Evolutionary conservation across 768 basidiomycete species (phyloP).

Genomic region (Boletellus sp.): DNA sequence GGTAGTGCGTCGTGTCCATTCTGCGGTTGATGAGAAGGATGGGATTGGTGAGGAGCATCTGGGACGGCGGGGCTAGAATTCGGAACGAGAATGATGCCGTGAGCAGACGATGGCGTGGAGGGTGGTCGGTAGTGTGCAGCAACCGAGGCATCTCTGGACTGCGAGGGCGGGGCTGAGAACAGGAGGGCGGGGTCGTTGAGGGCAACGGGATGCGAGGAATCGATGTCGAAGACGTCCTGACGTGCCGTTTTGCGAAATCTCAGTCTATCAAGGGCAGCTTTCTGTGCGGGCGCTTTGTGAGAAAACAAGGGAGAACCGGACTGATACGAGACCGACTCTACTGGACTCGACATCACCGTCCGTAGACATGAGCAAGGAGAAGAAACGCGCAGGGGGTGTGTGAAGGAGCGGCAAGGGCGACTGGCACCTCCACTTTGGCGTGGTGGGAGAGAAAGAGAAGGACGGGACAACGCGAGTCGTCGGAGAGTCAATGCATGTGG

Average conservation of each 20-base stretch:
- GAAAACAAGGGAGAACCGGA: slow-evolving; percentile 30
- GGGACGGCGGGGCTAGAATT: slow-evolving; percentile 63
- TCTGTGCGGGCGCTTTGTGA: slow-evolving; percentile 38
- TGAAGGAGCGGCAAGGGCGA: slow-evolving; percentile 8
- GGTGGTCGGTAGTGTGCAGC: slow-evolving; percentile 57
- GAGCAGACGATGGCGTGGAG: slow-evolving; percentile 39
- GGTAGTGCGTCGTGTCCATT: slow-evolving; percentile 41
- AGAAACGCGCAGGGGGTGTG: slow-evolving; percentile 14
- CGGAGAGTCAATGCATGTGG: slow-evolving; percentile 56
- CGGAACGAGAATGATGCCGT: slow-evolving; percentile 66
- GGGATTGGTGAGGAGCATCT: slow-evolving; percentile 37
- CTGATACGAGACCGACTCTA: slow-evolving; percentile 44
- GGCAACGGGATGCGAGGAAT: slow-evolving; percentile 50
- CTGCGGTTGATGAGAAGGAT: slow-evolving; percentile 39
- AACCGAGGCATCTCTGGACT: slow-evolving; percentile 75
- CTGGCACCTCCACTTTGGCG: slow-evolving; percentile 13
- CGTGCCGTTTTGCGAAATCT: slow-evolving; percentile 44
- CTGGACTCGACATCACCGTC: slow-evolving; percentile 42
- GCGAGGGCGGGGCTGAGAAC: slow-evolving; percentile 44
- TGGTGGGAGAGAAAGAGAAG: slow-evolving; percentile 20
- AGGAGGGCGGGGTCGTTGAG: slow-evolving; percentile 54
- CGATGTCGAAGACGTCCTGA: slow-evolving; percentile 26
- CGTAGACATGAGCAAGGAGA: slow-evolving; percentile 43
- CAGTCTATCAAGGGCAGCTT: slow-evolving; percentile 42
- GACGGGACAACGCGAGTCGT: slow-evolving; percentile 35